A percentile compares a stretch with the other conserved stretches of the same genome.
Conservation (phyloP, 208 protist genomes). For the Entamoeba moshkovskii region DNA sequence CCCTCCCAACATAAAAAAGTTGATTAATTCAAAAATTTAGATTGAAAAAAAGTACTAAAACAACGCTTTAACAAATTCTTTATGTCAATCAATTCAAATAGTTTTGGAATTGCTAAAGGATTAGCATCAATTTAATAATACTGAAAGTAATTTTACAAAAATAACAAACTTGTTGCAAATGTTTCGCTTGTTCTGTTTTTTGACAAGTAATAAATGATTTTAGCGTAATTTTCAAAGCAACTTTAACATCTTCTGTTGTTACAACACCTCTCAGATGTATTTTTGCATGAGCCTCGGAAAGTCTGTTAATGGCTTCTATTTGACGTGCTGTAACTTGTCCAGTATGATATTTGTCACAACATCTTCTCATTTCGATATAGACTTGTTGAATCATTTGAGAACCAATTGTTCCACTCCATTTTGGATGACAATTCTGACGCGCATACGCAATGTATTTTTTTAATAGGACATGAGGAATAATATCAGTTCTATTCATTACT, state of each 20-base stretch:
- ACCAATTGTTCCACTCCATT: not conserved
- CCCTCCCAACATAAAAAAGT: too few relatives aligned
- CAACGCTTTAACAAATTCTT: too few relatives aligned
- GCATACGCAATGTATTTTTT: not conserved
- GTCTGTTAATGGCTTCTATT: conserved; percentile 89
- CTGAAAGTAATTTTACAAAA: too few relatives aligned
- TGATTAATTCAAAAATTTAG: too few relatives aligned
- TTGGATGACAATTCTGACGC: not conserved
- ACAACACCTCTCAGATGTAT: conserved; percentile 63
- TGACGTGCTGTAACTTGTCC: conserved; percentile 81
- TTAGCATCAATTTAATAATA: too few relatives aligned
- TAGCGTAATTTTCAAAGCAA: conserved; percentile 42
- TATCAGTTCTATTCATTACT: not conserved
- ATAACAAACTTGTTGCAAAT: too few relatives aligned
- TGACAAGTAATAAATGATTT: not conserved
- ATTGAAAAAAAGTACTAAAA: too few relatives aligned
- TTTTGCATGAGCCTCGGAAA: conserved; percentile 70
- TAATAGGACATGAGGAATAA: not conserved
- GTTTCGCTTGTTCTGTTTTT: not conserved
- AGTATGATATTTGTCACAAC: not conserved
- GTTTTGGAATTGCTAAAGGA: too few relatives aligned
- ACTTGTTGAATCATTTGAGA: not conserved
- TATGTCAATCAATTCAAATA: too few relatives aligned
- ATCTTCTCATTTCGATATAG: too few relatives aligned
- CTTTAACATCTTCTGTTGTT: conserved; percentile 55